These are phyloP conservation scores for Calonectria pseudoreteaudii DNA, from an alignment of 2,329 filamentous ascomycete species.

Conservation along the genomic window DNA sequence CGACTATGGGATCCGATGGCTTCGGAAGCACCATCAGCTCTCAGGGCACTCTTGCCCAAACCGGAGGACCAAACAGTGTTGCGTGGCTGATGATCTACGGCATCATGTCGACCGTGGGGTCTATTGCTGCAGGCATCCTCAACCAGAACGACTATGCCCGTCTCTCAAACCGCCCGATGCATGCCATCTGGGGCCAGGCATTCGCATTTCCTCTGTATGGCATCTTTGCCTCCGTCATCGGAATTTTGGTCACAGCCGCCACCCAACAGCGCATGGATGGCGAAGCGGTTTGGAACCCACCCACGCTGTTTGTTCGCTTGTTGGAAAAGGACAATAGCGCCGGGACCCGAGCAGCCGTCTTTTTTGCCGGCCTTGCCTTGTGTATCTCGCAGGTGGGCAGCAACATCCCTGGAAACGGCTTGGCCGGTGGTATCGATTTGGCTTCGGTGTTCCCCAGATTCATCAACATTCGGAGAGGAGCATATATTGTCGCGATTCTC, in stretches of 20 bases:
- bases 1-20: slow-evolving; percentile 55
- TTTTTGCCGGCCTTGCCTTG: slow-evolving; percentile 53
- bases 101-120: slow-evolving; percentile 51
- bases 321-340: slow-evolving; percentile 45
- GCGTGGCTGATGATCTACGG: slow-evolving; percentile 53
- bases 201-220: slow-evolving; percentile 52
- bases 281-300: slow-evolving; percentile 53
- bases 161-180: slow-evolving; percentile 45
- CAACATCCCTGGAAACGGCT: slow-evolving; percentile 52
- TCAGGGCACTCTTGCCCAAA: slow-evolving; percentile 34
- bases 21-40: slow-evolving; percentile 51
- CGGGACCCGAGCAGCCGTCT: slow-evolving; percentile 50
- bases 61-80: slow-evolving; percentile 45
- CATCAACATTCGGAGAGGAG: slow-evolving; percentile 53
- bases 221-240: slow-evolving; percentile 51
- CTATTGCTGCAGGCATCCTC: slow-evolving; percentile 53
- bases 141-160: slow-evolving; percentile 55
- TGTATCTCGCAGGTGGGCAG: slow-evolving; percentile 52
- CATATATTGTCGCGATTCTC: slow-evolving; percentile 50
- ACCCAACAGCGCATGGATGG: slow-evolving; percentile 52
- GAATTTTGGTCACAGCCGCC: slow-evolving; percentile 55
- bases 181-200: slow-evolving; percentile 51
- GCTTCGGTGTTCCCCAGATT: slow-evolving; percentile 51
- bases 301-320: slow-evolving; percentile 48
- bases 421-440: slow-evolving; percentile 54